Percentiles rank a stretch among this genome's conserved stretches.
Evolutionary conservation across 2,329 filamentous ascomycete species (phyloP).

Genomic region (Pezicula neosporulosa): DNA sequence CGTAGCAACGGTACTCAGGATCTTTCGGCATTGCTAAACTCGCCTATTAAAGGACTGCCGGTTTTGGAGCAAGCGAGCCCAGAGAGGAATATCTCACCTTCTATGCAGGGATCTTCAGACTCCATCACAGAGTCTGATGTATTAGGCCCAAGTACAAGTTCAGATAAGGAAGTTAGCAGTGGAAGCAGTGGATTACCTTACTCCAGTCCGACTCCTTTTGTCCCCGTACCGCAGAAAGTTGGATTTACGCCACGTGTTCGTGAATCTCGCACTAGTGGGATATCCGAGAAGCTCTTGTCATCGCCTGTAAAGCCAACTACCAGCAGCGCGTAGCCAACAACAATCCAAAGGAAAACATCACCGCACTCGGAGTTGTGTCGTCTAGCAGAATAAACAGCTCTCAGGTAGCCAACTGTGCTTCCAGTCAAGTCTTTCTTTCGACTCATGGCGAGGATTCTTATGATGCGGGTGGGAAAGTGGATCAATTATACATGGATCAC

Average conservation of each 20-base stretch:
- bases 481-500: conserved; percentile 5
- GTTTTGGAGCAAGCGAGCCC: neutral
- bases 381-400: conserved; percentile 17
- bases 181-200: neutral
- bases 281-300: conserved; percentile 1
- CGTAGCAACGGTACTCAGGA: neutral
- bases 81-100: neutral
- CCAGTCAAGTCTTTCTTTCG: conserved; percentile 2
- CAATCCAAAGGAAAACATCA: too few species aligned
- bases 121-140: neutral
- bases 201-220: neutral
- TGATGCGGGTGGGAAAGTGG: conserved; percentile 14
- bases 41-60: neutral
- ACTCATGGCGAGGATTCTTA: conserved; percentile 3
- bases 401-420: neutral
- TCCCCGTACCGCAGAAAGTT: conserved; percentile 1
- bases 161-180: neutral
- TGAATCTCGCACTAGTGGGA: conserved; percentile 1
- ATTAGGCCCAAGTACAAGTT: neutral
- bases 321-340: too few species aligned
- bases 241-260: conserved; percentile 18
- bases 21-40: neutral
- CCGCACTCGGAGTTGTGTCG: conserved; percentile 5
- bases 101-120: neutral
- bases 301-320: conserved; percentile 11